These are phyloP conservation scores for Tolypocladium album DNA, from an alignment of 2,329 filamentous ascomycete species.

Conservation along the genomic window DNA sequence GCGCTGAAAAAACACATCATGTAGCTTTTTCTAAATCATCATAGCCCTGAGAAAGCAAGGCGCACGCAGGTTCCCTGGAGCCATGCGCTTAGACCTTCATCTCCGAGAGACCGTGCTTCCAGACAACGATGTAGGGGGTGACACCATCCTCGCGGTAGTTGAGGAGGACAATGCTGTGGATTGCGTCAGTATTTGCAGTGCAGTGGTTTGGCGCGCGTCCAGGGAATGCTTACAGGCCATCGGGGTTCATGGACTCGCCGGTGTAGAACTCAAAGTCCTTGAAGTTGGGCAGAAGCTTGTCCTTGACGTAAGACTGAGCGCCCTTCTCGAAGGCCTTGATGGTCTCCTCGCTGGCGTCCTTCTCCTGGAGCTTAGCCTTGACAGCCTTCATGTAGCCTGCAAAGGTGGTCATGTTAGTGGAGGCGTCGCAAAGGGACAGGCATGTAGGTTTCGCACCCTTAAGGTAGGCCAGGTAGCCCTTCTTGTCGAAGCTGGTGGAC, in stretches of 20 bases:
- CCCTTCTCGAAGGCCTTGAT: conserved; percentile 72
- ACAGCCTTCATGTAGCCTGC: conserved; percentile 86
- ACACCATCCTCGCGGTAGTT: conserved; percentile 96
- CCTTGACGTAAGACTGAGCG: conserved; percentile 67
- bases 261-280: conserved; percentile 95
- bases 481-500: conserved; percentile 76
- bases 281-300: conserved; percentile 72
- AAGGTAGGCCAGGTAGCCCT: conserved; percentile 69
- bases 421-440: neutral
- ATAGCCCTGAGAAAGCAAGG: conserved; percentile 3
- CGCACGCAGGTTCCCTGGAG: neutral
- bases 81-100: conserved; percentile 69
- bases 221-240: conserved; percentile 67
- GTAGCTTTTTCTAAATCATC: conserved; percentile 4
- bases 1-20: conserved; percentile 1
- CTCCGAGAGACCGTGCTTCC: conserved; percentile 87
- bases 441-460: conserved; percentile 52
- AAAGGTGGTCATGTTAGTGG: conserved; percentile 2
- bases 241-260: conserved; percentile 84
- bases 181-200: conserved; percentile 4
- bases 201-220: neutral
- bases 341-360: conserved; percentile 49
- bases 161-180: conserved; percentile 67
- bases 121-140: conserved; percentile 81
- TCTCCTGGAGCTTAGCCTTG: conserved; percentile 58